Evolutionary conservation across 495 filamentous ascomycete species (phyloP).

Genomic region (Patellaria atrata): DNA sequence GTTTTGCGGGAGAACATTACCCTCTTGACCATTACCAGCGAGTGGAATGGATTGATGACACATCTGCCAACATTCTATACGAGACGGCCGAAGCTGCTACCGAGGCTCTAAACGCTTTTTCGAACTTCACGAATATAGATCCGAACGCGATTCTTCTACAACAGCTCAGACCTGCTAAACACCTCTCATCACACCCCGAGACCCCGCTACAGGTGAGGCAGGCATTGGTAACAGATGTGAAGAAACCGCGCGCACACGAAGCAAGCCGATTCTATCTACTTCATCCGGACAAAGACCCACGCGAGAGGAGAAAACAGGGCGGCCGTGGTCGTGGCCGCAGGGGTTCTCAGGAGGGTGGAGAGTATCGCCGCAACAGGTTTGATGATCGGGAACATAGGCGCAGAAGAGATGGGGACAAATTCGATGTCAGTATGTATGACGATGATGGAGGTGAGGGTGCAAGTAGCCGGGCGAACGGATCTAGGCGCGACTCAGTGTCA

Average conservation of each 20-base stretch:
- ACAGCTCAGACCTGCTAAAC: constrained; percentile 46
- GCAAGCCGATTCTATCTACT: constrained; percentile 82
- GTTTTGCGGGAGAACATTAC: constrained; percentile 54
- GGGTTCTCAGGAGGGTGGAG: constrained; percentile 37
- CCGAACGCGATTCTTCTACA: constrained; percentile 24
- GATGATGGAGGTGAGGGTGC: constrained; percentile 34
- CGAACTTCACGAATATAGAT: constrained; percentile 31
- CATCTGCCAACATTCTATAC: constrained; percentile 76
- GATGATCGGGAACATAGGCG: constrained; percentile 42
- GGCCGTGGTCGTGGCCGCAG: constrained; percentile 35
- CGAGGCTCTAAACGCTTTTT: constrained; percentile 54
- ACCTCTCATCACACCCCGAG: constrained; percentile 49
- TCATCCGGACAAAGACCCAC: constrained; percentile 76
- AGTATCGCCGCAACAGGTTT: constrained; percentile 42
- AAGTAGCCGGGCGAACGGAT: constrained; percentile 8
- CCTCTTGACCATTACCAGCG: constrained; percentile 35
- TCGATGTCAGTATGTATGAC: constrained; percentile 67
- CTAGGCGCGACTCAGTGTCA: not conserved
- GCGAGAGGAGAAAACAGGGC: constrained; percentile 45
- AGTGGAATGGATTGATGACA: constrained; percentile 93
- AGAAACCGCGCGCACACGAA: constrained; percentile 58
- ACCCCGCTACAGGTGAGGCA: constrained; percentile 55
- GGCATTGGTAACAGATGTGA: constrained; percentile 61
- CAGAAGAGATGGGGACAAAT: constrained; percentile 36
- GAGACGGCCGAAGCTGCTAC: constrained; percentile 50